Evolutionary conservation across 345 rosid species (phyloP).

Genomic region (Sonneratia caseolaris): DNA sequence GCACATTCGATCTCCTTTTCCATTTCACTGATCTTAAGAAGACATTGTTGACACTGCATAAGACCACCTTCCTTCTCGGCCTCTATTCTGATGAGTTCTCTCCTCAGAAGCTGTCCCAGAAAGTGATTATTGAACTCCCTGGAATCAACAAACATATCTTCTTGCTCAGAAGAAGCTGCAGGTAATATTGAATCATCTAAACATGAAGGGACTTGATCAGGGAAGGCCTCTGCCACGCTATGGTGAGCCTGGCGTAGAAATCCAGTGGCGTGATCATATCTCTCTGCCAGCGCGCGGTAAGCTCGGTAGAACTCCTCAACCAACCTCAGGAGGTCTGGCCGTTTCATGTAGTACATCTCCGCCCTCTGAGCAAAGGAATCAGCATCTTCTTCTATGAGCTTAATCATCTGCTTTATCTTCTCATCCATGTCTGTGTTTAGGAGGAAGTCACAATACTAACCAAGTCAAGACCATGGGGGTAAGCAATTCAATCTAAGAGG

Average conservation of each 20-base stretch:
- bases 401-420: conserved; percentile 89
- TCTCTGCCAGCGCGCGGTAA: conserved; percentile 91
- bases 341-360: conserved; percentile 92
- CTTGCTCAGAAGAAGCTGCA: conserved; percentile 10
- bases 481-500: no score
- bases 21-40: conserved; percentile 49
- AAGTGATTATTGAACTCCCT: conserved; percentile 22
- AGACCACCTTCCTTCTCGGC: conserved; percentile 68
- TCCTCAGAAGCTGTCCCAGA: conserved; percentile 56
- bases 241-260: conserved; percentile 76
- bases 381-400: conserved; percentile 94
- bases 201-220: conserved; percentile 52
- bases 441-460: neutral
- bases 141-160: conserved; percentile 54
- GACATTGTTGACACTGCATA: conserved; percentile 56
- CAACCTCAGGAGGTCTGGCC: conserved; percentile 90
- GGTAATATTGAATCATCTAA: no score
- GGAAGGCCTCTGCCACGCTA: conserved; percentile 88
- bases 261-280: conserved; percentile 91
- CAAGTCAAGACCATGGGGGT: no score
- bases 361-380: conserved; percentile 98
- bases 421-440: conserved; percentile 72
- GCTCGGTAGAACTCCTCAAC: conserved; percentile 98
- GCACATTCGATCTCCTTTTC: conserved; percentile 39
- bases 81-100: conserved; percentile 67